Conservation (phyloP, 1,284 basidiomycete genomes). For the Mycosarcoma maydis region DNA sequence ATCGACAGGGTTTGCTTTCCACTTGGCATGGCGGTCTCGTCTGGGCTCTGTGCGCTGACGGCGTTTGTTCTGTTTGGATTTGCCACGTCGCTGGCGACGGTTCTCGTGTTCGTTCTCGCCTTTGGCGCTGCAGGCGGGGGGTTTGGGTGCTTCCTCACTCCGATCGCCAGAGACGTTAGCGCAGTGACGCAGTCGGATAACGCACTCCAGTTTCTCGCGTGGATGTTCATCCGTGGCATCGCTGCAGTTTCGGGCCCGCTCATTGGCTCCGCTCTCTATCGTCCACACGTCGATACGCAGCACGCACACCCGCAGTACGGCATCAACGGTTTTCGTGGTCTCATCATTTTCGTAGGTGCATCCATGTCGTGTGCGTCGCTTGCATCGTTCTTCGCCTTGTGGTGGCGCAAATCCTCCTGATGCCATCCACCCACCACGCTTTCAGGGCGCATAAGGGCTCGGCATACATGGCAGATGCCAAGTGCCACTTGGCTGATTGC, state of each 20-base stretch:
- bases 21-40: slow-evolving; percentile 39
- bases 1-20: slow-evolving; percentile 40
- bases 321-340: slow-evolving; percentile 32
- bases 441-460: no score
- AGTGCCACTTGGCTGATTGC: no score
- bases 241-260: slow-evolving; percentile 48
- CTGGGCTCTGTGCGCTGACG: slow-evolving; percentile 20
- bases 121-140: slow-evolving; percentile 45
- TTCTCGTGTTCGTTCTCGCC: slow-evolving; percentile 49
- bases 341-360: slow-evolving; percentile 44
- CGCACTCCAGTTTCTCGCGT: slow-evolving; percentile 23
- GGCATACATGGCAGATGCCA: no score
- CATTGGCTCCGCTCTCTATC: slow-evolving; percentile 44
- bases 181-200: slow-evolving; percentile 16
- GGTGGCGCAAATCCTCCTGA: no score
- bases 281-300: slow-evolving; percentile 4
- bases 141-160: slow-evolving; percentile 38
- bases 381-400: no score
- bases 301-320: slow-evolving; percentile 23
- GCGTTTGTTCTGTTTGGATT: slow-evolving; percentile 48
- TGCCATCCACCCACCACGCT: no score
- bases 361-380: slow-evolving; percentile 8
- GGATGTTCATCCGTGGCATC: slow-evolving; percentile 46
- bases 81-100: slow-evolving; percentile 34
- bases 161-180: slow-evolving; percentile 25